Percentiles rank a stretch among this genome's conserved stretches.
Conservation (phyloP, 306 rosid genomes). For the Hippophae tibetana region DNA sequence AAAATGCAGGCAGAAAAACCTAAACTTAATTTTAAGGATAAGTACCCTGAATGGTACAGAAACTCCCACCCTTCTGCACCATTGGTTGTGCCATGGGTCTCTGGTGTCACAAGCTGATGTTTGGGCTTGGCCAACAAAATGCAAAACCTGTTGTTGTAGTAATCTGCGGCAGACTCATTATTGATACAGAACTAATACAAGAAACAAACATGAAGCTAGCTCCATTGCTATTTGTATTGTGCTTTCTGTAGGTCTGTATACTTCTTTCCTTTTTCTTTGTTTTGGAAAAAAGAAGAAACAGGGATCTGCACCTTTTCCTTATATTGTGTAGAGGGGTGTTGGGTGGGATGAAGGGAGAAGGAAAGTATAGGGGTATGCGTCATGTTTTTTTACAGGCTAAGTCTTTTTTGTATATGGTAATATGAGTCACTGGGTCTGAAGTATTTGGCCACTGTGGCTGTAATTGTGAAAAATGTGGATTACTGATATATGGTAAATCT, state of each 20-base stretch:
- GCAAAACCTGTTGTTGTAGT: slow-evolving; percentile 5
- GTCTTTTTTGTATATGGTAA: too few relatives aligned
- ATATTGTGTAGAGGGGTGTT: neutral
- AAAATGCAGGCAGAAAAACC: slow-evolving; percentile 67
- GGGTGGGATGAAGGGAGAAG: neutral
- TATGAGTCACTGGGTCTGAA: too few relatives aligned
- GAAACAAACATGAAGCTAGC: slow-evolving; percentile 14
- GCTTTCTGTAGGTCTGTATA: slow-evolving; percentile 17
- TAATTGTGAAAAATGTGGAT: too few relatives aligned
- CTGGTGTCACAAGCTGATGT: slow-evolving; percentile 48
- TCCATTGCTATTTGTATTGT: slow-evolving; percentile 15
- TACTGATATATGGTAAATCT: too few relatives aligned
- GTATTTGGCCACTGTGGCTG: too few relatives aligned
- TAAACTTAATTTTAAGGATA: slow-evolving; percentile 56
- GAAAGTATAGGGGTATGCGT: neutral
- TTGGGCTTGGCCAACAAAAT: slow-evolving; percentile 5
- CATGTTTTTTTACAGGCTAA: too few relatives aligned
- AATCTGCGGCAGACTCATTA: slow-evolving; percentile 5
- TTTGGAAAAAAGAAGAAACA: slow-evolving; percentile 1
- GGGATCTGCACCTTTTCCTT: slow-evolving; percentile 8
- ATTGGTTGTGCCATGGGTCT: slow-evolving; percentile 66
- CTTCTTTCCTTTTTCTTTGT: slow-evolving; percentile 17
- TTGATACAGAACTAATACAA: slow-evolving; percentile 18
- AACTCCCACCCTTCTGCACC: slow-evolving; percentile 59
- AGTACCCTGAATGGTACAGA: slow-evolving; percentile 63